Conservation (phyloP, 805 yeast species). For the Candida piceae region DNA sequence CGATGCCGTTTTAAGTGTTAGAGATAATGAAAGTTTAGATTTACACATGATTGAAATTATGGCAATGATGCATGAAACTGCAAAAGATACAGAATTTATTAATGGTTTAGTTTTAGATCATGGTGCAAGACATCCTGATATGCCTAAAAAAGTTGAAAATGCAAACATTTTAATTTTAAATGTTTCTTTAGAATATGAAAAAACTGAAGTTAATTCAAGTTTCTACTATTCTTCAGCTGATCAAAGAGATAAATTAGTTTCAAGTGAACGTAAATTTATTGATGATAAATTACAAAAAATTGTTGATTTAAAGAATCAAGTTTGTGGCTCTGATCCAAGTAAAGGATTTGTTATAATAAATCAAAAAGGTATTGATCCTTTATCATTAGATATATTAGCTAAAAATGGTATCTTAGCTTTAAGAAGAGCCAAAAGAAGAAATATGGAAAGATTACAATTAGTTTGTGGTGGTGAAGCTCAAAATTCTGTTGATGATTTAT, state of each 20-base stretch:
- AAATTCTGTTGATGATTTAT: constrained; percentile 90
- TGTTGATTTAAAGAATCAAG: constrained; percentile 87
- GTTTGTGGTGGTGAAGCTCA: constrained; percentile 98
- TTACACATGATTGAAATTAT: constrained; percentile 97
- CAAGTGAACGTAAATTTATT: constrained; percentile 88
- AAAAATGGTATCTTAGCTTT: constrained; percentile 89
- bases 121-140: constrained; percentile 98
- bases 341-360: constrained; percentile 90
- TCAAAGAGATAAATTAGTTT: constrained; percentile 91
- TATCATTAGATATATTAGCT: constrained; percentile 92
- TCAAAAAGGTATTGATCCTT: constrained; percentile 98
- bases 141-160: constrained; percentile 85
- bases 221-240: constrained; percentile 93
- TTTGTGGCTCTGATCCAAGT: constrained; percentile 68
- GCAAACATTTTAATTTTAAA: constrained; percentile 84
- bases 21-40: constrained; percentile 54
- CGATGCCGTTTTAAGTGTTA: constrained; percentile 86
- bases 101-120: constrained; percentile 93
- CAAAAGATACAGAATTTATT: constrained; percentile 76
- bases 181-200: constrained; percentile 94
- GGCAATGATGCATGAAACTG: constrained; percentile 93
- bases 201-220: constrained; percentile 95
- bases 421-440: constrained; percentile 97
- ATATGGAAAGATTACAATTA: constrained; percentile 96
- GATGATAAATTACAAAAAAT: constrained; percentile 90